These are phyloP conservation scores for Schizophyllum amplum DNA, from an alignment of 1,284 basidiomycete genomes.

Conservation along the genomic window DNA sequence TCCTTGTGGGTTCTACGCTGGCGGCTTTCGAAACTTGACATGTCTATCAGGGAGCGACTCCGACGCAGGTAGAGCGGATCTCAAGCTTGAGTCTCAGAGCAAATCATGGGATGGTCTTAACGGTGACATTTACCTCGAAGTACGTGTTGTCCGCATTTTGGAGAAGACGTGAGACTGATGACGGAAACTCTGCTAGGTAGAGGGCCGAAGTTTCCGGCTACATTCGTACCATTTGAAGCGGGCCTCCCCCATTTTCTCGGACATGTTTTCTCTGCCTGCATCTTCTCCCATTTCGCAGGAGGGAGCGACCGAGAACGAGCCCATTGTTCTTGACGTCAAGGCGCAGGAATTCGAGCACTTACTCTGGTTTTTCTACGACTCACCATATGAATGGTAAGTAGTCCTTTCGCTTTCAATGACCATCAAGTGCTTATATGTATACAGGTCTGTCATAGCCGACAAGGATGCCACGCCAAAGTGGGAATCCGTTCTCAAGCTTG, in stretches of 20 bases:
- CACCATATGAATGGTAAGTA: neutral
- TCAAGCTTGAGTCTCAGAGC: neutral
- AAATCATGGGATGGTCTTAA: neutral
- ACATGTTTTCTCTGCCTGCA: neutral
- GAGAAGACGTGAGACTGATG: neutral
- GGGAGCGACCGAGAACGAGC: constrained; percentile 26
- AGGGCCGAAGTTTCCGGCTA: neutral
- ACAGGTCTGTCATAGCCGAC: neutral
- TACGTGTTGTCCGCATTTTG: neutral
- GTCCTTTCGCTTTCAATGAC: too few species aligned
- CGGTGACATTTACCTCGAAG: neutral
- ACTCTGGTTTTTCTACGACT: constrained; percentile 63
- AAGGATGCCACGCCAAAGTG: neutral
- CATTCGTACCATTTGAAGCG: neutral
- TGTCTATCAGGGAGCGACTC: too few species aligned
- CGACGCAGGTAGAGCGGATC: too few species aligned
- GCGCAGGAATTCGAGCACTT: constrained; percentile 46
- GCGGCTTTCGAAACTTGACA: too few species aligned
- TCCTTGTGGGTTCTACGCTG: too few species aligned
- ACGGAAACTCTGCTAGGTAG: neutral
- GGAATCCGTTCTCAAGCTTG: neutral
- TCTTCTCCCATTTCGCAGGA: neutral
- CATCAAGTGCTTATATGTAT: too few species aligned
- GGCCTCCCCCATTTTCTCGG: neutral
- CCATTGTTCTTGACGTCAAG: constrained; percentile 40